Percentiles rank a stretch among this genome's conserved stretches.
phyloP scores from a whole-genome alignment of 805 yeast genomes.

The Yamadazyma laniorum region DNA sequence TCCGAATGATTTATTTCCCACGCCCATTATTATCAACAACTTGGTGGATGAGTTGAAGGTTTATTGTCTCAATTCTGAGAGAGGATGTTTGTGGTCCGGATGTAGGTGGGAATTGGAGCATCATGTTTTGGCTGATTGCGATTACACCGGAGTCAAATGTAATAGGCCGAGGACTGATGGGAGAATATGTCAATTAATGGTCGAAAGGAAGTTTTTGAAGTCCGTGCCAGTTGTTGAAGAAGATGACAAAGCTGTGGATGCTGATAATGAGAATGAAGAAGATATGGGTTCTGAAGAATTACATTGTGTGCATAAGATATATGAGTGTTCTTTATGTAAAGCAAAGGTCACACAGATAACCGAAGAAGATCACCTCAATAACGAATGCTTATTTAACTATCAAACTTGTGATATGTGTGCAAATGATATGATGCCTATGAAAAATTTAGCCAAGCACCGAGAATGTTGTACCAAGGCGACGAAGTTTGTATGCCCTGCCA shows the following conservation, averaged over 20 bases:
- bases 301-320: constrained; percentile 39
- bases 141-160: constrained; percentile 35
- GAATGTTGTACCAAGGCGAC: constrained; percentile 40
- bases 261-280: constrained; percentile 9
- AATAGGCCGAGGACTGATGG: constrained; percentile 20
- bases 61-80: constrained; percentile 46
- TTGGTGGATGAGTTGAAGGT: constrained; percentile 62
- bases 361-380: constrained; percentile 32
- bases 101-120: constrained; percentile 56
- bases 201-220: constrained; percentile 17
- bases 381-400: constrained; percentile 40
- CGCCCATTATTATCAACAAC: constrained; percentile 59
- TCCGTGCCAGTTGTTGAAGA: neutral
- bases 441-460: constrained; percentile 38
- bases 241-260: constrained; percentile 1
- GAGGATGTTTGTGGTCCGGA: constrained; percentile 60
- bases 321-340: constrained; percentile 39
- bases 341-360: constrained; percentile 25
- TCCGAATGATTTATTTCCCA: constrained; percentile 35
- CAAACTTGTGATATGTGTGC: constrained; percentile 43
- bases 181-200: constrained; percentile 11
- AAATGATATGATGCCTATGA: constrained; percentile 40
- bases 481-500: constrained; percentile 46
- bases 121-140: constrained; percentile 43
- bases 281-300: constrained; percentile 13